These are phyloP conservation scores for Fusarium bactridioides DNA, from an alignment of 2,329 filamentous ascomycete species.

Conservation along the genomic window DNA sequence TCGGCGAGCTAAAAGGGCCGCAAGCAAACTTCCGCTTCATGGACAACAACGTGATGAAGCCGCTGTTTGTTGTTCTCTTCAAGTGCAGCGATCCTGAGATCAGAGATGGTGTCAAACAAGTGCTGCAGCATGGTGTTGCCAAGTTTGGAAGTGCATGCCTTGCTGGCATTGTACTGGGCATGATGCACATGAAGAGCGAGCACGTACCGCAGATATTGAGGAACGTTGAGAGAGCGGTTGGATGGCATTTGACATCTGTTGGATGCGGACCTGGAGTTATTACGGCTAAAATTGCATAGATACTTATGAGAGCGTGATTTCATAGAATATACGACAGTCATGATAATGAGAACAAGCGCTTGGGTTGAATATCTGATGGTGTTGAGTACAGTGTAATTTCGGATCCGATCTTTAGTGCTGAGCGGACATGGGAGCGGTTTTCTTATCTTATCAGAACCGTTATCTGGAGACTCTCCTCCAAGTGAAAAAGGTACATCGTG, in stretches of 20 bases:
- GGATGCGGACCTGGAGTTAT: conserved; percentile 16
- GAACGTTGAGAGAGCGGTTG: conserved; percentile 33
- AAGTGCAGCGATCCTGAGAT: conserved; percentile 28
- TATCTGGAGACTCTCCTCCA: no score
- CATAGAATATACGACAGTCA: background rate
- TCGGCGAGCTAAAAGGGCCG: background rate
- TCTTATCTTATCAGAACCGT: background rate
- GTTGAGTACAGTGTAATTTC: background rate
- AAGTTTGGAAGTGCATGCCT: conserved; percentile 8
- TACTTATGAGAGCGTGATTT: background rate
- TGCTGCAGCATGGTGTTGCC: conserved; percentile 10
- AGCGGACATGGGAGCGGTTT: background rate
- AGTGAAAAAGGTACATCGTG: background rate
- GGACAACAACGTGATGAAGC: conserved; percentile 33
- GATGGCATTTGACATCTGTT: conserved; percentile 29
- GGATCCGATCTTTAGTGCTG: background rate
- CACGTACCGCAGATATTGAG: conserved; percentile 23
- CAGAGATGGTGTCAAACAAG: conserved; percentile 7
- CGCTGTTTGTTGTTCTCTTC: conserved; percentile 29
- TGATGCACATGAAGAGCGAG: conserved; percentile 20
- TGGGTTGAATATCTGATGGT: background rate
- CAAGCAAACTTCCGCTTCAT: background rate
- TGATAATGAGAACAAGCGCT: background rate
- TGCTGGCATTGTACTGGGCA: conserved; percentile 21
- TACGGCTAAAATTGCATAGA: background rate